Evolutionary conservation across 208 protist genomes (phyloP), one percentile per base, ranked within the genome.

Genomic region (Crithidia sp.): DNA sequence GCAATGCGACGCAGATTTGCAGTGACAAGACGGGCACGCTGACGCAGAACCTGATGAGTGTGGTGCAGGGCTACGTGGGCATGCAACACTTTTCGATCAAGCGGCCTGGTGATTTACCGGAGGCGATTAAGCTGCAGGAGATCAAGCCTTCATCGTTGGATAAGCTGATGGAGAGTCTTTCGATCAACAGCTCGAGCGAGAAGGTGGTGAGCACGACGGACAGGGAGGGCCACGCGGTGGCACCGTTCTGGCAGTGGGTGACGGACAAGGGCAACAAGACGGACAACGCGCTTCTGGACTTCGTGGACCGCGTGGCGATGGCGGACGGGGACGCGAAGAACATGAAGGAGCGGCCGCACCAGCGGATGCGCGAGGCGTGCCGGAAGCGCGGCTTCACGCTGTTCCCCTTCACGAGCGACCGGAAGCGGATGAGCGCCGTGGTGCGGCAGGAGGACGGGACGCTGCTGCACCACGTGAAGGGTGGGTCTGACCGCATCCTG

Each of bases 11-110:
- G 7, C 93, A 94, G 61, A 99, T 99, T 74, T 99, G 98, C 91
- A 98, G 96, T 5, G 98, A 99, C 84, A 99, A 99, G 90, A 99
- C 98, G 17, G 99, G 99, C 53, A 99, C 98, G 45, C 92, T 99
- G 45, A 99, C 98, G 17, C 87, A 94, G 77, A 99, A 99, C 82
- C 16, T 87, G 58, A 99, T 99, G 98, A 56, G 52, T 19, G 10
- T 14, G 10, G 52, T 56, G 52, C 52, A 37, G 19, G 55, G 55
- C 55, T 59, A 59, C 55, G 55, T 59, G 19, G 55, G 55, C 28
- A 59, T 41, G 19, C 55, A 59, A 40, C 55, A 81, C 14, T 59
- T 40, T 19, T 41, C 19, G 0, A 14, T 59, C 19, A 59, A 36
- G 16, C 55, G 28, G 8, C 55, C 55, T 8, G 55, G 55, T 59